Evolutionary conservation across 2,329 filamentous ascomycete species (phyloP).

Genomic region (Trichoderma polysporum): DNA sequence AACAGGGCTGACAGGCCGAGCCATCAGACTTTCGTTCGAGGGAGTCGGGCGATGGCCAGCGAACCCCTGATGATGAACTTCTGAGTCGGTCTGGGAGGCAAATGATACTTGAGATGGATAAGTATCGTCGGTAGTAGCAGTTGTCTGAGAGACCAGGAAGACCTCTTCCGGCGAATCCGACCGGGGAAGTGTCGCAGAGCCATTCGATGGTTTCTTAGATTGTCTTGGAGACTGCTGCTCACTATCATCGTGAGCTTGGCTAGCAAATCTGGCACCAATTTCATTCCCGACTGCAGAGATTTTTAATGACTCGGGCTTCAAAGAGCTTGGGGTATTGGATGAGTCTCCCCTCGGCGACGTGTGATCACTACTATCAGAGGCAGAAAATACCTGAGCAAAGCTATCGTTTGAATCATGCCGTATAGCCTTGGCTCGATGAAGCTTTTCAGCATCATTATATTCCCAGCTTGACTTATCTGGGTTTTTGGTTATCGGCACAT

Average conservation of each 20-base stretch:
- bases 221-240: conserved; percentile 28
- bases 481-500: conserved; percentile 48
- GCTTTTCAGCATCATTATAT: conserved; percentile 30
- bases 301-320: conserved; percentile 32
- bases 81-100: conserved; percentile 31
- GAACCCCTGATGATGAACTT: conserved; percentile 23
- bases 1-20: conserved; percentile 28
- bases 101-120: conserved; percentile 35
- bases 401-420: conserved; percentile 61
- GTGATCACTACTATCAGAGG: conserved; percentile 48
- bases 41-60: conserved; percentile 18
- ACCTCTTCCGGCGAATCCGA: conserved; percentile 40
- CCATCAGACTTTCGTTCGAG: conserved; percentile 23
- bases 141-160: conserved; percentile 50
- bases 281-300: conserved; percentile 30
- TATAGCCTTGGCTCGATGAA: conserved; percentile 27
- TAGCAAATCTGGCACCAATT: conserved; percentile 44
- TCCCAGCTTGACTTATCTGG: conserved; percentile 26
- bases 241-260: conserved; percentile 47
- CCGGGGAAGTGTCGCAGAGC: background rate
- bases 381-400: conserved; percentile 58
- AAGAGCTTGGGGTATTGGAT: conserved; percentile 26
- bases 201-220: conserved; percentile 7
- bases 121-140: conserved; percentile 37
- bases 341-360: conserved; percentile 22